Base-by-base conservation (phyloP, 345 rosid genomes). In the Acer saccharum region DNA sequence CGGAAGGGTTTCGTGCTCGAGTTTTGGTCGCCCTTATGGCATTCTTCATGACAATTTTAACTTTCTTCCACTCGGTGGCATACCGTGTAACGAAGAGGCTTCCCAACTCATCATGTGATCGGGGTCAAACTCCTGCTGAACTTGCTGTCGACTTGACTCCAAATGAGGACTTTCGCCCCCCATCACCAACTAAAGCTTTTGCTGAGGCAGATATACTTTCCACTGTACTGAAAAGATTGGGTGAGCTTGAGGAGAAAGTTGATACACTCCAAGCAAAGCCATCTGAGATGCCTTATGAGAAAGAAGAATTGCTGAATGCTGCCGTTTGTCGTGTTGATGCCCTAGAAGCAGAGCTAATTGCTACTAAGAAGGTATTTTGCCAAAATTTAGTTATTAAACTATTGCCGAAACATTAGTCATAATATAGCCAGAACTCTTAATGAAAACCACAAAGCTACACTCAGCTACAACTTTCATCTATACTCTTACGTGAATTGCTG, bases 271-370 rank as follows among this genome's bases (percentile, higher is more conserved):
- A 89, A 83, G 83, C 94, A 64, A 97, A 94, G 82, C 99, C 98
- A 68, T 87, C 91, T 41, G 97, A 88, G 88, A 97, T 97, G 99
- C 99, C 99, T 76, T 90, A 63, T 16, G 98, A 97, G 89, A 97
- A 97, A 88, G 99, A 83, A 87, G 99, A 97, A 79, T 79, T 97
- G 83, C 88, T 97, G 76, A 92, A 92, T 79, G 99, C 98, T 69
- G 98, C 98, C 68, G 98, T 97, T 64, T 97, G 96, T 76, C 98
- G 98, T 13, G 98, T 97, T 75, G 99, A 97, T 71, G 98, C 96
- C 23, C 85, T 97, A 58, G 99, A 97, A 88, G 99, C 99, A 1
- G 99, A 97, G 86, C 91, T 97, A 71, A 97, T 97, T 85, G 92
- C 99, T 74, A 93, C 99, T 46, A 97, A 97, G 76, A 93, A 97